Evolutionary conservation across 352 stramenopile genomes (phyloP), one percentile per base, ranked within the genome.

Genomic region (Pelagophyceae sp.): DNA sequence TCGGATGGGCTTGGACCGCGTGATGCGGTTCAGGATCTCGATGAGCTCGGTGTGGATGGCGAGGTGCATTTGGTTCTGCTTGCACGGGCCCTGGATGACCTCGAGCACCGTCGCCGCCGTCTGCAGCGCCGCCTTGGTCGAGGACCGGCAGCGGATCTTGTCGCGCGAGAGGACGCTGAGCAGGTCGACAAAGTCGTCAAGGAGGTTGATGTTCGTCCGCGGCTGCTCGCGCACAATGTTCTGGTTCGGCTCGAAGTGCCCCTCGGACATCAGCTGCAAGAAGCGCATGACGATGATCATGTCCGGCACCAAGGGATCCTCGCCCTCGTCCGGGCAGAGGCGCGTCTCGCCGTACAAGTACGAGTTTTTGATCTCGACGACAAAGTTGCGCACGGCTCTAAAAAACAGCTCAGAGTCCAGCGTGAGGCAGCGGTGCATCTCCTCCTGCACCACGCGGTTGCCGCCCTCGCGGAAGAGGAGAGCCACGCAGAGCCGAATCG

Each of bases 31-130:
- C 32, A 83, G 50, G 40, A 82, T 83, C 63, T 83, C 80, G 37
- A 83, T 79, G 50, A 83, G 63, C 50, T 83, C 80, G 19, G 80
- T 83, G 72, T 80, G 77, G 45, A 82, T 76, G 2, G 78, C 76
- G 32, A 83, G 78, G 79, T 83, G 78, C 25, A 77, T 31, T 67
- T 83, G 80, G 74, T 83, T 83, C 45, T 50, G 11, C 72, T 81
- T 78, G 72, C 80, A 83, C 15, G 80, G 80, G 5, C 80, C 80
- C 50, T 83, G 80, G 45, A 83, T 83, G 37, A 83, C 78, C 77
- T 83, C 80, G 35, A 83, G 72, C 25, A 83, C 78, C 38, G 78
- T 83, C n/a, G 67, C 72, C 40, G 63, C 27, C 45, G 79, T 35
- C 71, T 65, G 29, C 38, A 64, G 72, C 20, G 33, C 75, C 54